Evolutionary conservation across 2,329 filamentous ascomycete species (phyloP).

Genomic region (Botrytis porri): DNA sequence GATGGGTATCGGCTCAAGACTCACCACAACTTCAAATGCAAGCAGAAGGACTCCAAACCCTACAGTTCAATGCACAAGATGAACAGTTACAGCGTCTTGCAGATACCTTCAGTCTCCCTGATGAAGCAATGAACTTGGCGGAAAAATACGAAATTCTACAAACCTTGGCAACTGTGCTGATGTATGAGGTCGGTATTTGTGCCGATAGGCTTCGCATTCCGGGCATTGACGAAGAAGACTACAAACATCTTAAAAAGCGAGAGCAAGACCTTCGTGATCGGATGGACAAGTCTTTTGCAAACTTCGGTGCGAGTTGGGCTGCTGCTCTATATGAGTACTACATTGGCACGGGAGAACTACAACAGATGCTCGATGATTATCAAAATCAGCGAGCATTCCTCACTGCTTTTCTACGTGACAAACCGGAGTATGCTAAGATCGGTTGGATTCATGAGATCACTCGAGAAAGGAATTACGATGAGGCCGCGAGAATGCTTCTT

Average conservation of each 20-base stretch:
- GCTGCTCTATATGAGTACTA: conserved; percentile 78
- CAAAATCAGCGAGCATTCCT: conserved; percentile 67
- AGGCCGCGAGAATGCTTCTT: conserved; percentile 69
- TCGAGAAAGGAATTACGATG: conserved; percentile 69
- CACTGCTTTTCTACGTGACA: conserved; percentile 73
- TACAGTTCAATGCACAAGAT: conserved; percentile 44
- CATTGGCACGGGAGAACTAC: conserved; percentile 63
- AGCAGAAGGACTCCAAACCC: conserved; percentile 46
- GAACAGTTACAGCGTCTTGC: conserved; percentile 46
- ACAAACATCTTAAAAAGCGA: conserved; percentile 16
- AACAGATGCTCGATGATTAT: conserved; percentile 67
- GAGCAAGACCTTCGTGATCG: conserved; percentile 30
- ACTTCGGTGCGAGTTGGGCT: conserved; percentile 51
- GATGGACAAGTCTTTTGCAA: conserved; percentile 46
- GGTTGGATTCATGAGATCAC: conserved; percentile 94
- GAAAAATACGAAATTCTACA: conserved; percentile 61
- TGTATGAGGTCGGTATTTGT: conserved; percentile 28
- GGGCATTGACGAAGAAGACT: conserved; percentile 21
- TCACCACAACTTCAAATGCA: conserved; percentile 47
- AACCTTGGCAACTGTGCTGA: conserved; percentile 53
- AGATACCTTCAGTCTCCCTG: conserved; percentile 50
- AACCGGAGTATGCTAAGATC: conserved; percentile 70
- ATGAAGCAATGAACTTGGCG: conserved; percentile 57
- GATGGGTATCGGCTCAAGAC: conserved; percentile 54
- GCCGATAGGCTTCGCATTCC: conserved; percentile 12